Percentiles rank a stretch among this genome's conserved stretches.
Conservation (phyloP, 352 stramenopile genomes). For the Pythium aristosporum region DNA sequence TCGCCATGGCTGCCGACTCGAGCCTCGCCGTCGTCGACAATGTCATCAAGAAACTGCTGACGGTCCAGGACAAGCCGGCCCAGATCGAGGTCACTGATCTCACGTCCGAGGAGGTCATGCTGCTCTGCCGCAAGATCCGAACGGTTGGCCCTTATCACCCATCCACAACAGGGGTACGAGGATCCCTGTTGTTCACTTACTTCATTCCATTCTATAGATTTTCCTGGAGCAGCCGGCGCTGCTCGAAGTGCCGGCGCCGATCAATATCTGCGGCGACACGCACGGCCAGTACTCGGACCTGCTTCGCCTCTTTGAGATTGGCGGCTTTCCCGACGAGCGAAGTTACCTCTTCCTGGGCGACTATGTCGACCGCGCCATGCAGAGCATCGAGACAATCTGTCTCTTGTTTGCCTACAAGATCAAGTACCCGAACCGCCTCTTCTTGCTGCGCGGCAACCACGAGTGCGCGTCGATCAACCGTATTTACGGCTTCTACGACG, state of each 20-base stretch:
- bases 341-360: slow-evolving; percentile 76
- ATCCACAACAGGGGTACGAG: no score
- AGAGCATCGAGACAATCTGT: slow-evolving; percentile 97
- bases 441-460: slow-evolving; percentile 98
- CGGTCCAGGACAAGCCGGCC: slow-evolving; percentile 68
- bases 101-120: slow-evolving; percentile 73
- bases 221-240: slow-evolving; percentile 94
- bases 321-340: slow-evolving; percentile 86
- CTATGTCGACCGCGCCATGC: slow-evolving; percentile 95
- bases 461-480: slow-evolving; percentile 98
- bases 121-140: slow-evolving; percentile 76
- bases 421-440: slow-evolving; percentile 98
- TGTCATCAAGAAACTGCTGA: slow-evolving; percentile 74
- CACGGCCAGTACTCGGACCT: slow-evolving; percentile 99
- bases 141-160: no score
- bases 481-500: slow-evolving; percentile 99
- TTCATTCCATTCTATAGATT: slow-evolving; percentile 34
- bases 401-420: slow-evolving; percentile 98
- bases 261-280: slow-evolving; percentile 98
- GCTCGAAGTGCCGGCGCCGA: slow-evolving; percentile 92
- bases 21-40: slow-evolving; percentile 59
- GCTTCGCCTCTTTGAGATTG: slow-evolving; percentile 94
- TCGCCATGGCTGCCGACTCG: slow-evolving; percentile 44
- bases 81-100: slow-evolving; percentile 81
- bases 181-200: no score